A percentile compares a stretch with the other conserved stretches of the same genome.
phyloP scores from a whole-genome alignment of 31 red algal genomes.

The Endocladia muricata region DNA sequence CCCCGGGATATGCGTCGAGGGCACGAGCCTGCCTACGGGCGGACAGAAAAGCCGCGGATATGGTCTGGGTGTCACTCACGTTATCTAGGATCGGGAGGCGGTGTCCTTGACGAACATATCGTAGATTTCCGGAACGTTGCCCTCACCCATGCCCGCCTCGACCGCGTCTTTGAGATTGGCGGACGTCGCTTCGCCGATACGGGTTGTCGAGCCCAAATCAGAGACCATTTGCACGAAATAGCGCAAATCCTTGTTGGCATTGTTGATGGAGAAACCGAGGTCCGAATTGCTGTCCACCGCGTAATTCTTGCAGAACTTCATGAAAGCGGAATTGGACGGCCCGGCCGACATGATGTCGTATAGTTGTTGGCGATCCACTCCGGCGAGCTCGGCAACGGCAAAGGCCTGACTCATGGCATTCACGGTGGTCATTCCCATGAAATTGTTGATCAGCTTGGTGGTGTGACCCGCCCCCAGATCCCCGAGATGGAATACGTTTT shows the following conservation, averaged over 20 bases:
- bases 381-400: background rate
- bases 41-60: no score
- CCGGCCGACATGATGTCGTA: background rate
- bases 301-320: background rate
- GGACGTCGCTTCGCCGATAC: no score
- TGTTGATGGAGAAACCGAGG: background rate
- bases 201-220: background rate
- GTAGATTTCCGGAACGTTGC: no score
- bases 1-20: no score
- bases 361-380: background rate
- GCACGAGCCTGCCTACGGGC: no score
- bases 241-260: background rate
- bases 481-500: constrained; percentile 2
- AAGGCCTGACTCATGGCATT: background rate
- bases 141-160: no score
- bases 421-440: background rate
- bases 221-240: background rate
- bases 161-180: no score
- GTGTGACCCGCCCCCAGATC: background rate
- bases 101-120: no score
- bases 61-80: no score
- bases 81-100: no score
- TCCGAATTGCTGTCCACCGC: background rate
- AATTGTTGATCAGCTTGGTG: constrained; percentile 2
- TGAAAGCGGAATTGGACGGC: background rate